These are phyloP conservation scores for Aspergillus sp. DNA, from an alignment of 2,329 filamentous ascomycete species.

Conservation along the genomic window DNA sequence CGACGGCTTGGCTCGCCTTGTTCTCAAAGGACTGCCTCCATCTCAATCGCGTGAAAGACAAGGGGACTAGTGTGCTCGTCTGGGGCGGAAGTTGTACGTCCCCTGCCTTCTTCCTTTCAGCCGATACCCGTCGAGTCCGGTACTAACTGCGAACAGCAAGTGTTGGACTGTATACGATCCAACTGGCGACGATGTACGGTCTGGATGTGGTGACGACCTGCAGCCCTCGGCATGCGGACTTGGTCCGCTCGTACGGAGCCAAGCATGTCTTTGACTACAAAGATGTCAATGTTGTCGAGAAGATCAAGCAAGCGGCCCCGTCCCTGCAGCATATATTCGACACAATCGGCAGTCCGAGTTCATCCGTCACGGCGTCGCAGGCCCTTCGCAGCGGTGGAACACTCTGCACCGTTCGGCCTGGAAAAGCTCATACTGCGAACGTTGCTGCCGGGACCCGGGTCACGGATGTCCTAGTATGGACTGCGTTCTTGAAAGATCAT, in stretches of 20 bases:
- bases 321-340: constrained; percentile 42
- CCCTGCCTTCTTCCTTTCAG: not conserved
- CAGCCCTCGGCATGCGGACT: constrained; percentile 31
- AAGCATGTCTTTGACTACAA: constrained; percentile 43
- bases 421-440: constrained; percentile 39
- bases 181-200: constrained; percentile 31
- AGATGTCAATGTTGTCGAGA: constrained; percentile 34
- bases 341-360: constrained; percentile 41
- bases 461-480: constrained; percentile 46
- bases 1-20: constrained; percentile 41
- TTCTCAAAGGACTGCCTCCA: constrained; percentile 39
- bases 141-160: constrained; percentile 26
- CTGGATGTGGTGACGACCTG: constrained; percentile 39
- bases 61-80: constrained; percentile 33
- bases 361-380: constrained; percentile 34
- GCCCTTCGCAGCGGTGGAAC: constrained; percentile 23
- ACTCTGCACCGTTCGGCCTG: constrained; percentile 45
- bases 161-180: constrained; percentile 39
- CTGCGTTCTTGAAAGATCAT: constrained; percentile 42
- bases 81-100: constrained; percentile 47
- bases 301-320: constrained; percentile 34
- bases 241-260: constrained; percentile 34
- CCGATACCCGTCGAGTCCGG: not conserved
- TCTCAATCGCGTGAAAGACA: constrained; percentile 24
- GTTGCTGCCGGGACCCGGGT: constrained; percentile 35